Conservation (phyloP, 768 basidiomycete species). For the Phylloporus sp. region DNA sequence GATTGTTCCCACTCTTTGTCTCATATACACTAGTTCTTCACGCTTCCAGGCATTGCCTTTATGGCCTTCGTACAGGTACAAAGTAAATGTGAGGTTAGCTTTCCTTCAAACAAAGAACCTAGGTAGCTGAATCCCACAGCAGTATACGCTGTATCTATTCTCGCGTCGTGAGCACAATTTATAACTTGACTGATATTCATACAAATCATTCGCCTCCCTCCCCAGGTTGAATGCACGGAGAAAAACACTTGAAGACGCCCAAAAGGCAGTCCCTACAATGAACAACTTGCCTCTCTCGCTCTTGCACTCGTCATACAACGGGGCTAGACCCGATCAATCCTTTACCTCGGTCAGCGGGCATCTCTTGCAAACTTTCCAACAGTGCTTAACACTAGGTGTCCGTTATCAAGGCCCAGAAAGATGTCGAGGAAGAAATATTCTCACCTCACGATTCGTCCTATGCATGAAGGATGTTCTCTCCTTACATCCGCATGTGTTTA, state of each 20-base stretch:
- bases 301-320: background rate
- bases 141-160: conserved; percentile 19
- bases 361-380: background rate
- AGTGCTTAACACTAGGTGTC: background rate
- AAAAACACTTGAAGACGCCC: background rate
- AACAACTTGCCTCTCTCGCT: background rate
- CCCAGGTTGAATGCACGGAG: background rate
- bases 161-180: conserved; percentile 11
- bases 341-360: background rate
- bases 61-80: conserved; percentile 13
- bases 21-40: conserved; percentile 2
- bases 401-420: background rate
- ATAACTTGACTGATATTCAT: background rate
- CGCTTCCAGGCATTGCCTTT: conserved; percentile 3
- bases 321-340: background rate
- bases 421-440: background rate
- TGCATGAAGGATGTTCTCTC: too few species aligned
- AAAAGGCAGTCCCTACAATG: background rate
- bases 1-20: too few species aligned
- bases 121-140: background rate
- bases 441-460: background rate
- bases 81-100: conserved; percentile 12
- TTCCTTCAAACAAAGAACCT: too few species aligned
- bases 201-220: background rate
- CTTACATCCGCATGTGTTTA: too few species aligned